Base-by-base conservation (phyloP, 768 basidiomycete species). In the Termitomyces bulborhizus region DNA sequence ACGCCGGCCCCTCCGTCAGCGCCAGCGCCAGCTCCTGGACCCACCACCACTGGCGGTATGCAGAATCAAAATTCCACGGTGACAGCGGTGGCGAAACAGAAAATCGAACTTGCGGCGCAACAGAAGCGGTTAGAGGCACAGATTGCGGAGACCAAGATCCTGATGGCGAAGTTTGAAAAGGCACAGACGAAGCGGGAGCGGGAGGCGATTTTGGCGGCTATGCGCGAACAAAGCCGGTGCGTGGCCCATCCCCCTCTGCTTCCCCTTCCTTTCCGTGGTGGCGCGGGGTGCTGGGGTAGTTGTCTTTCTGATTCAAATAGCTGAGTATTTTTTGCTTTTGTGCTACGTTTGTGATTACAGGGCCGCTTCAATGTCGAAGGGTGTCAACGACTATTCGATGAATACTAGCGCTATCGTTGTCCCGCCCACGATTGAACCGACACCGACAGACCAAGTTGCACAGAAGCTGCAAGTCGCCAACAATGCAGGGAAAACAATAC, bases 181-280 rank as follows among this genome's bases (percentile, higher is more conserved):
- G 78, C 81, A 36, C 69, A 66, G 54, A 77, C 73, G 11, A 83
- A 81, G 68, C 70, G 69, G 50, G 82, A 83, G 67, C 81, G 74
- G 60, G 78, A 80, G 18, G 58, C 54, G 8, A 69, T 84, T 4
- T 59, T 80, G 64, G 66, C 62, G 8, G 60, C 72, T 21, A 74
- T 84, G 72, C 73, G 77, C 44, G 76, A 80, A 66, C 73, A 72
- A 60, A 77, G 69, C 59, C 75, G 80, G 83, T 85, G 73, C 70
- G 82, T 81, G 39, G 37, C 36, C 37, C 46, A 32, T 51, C 41
- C 41, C 27, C 40, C 49, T 63, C 45, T 50, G 43, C 32, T 54
- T 21, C 40, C 56, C 39, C 43, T 46, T 31, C n/a, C 45, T 24
- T 53, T 46, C 43, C 27, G 45, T 46, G 44, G 48, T 16, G 47